Base-by-base conservation (phyloP, 2,329 filamentous ascomycete species). In the Thelonectria rubi region DNA sequence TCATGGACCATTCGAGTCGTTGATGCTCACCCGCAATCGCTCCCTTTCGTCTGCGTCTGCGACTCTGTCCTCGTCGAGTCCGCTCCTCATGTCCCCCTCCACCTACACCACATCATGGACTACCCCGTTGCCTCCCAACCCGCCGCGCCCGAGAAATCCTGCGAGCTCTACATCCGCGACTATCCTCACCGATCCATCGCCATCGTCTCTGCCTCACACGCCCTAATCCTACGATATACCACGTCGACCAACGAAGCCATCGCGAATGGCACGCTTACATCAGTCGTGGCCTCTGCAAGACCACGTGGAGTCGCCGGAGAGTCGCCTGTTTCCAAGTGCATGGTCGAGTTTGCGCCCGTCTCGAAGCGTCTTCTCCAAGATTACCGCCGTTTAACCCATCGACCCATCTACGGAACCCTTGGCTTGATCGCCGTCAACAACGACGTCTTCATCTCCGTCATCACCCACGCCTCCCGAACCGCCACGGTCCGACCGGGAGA, bases 391-490 rank as follows among this genome's bases (percentile, higher is more conserved):
- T 80, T 97, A 61, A 91, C 88, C 30, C 86, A 88, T 17, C 83
- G 91, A 48, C 88, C 89, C 15, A 90, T 94, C 34, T 89, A 93
- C 74, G 94, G 94, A 57, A 98, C 94, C 0, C 81, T 98, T 47
- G 94, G 94, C 2, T 81, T 98, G 64, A 94, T 97, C 69, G 91
- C 93, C 0, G 85, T 97, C 64, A 88, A 89, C 65, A 85, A 88
- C 62, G 93, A 97, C 80, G 89, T 97, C 14, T 98, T 98, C 75
- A 82, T 98, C 15, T 95, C 93, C 63, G 91, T 97, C 59, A 91
- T 98, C 55, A 96, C 91, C 26, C 87, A 88, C 47, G 91, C 92
- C 39, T 85, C 87, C 18, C 88, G 89, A 64, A 93, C 94, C 6
- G 94, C 94, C 15, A 93, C 88, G 1, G 85, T 97, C 49, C 85